Conservation (phyloP, 2,329 filamentous ascomycete species). For the Clarireedia sp. region DNA sequence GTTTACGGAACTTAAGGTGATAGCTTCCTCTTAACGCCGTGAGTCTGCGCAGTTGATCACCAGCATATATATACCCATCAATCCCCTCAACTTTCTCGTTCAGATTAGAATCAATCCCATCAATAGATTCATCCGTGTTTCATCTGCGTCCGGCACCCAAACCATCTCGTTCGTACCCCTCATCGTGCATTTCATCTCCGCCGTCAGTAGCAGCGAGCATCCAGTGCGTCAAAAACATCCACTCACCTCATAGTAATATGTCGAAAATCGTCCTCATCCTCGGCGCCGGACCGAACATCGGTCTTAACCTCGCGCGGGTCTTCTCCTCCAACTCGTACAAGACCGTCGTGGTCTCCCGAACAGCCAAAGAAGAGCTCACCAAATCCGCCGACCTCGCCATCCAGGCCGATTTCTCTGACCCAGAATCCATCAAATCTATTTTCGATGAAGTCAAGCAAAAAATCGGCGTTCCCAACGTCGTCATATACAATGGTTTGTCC, state of each 20-base stretch:
- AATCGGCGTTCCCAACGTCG: conserved; percentile 33
- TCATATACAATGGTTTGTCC: conserved; percentile 35
- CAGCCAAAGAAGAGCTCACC: conserved; percentile 20
- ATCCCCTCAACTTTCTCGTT: too few species aligned
- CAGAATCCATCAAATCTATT: conserved; percentile 12
- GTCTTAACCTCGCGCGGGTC: conserved; percentile 27
- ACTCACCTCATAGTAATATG: neutral
- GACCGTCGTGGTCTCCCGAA: conserved; percentile 33
- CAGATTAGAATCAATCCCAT: too few species aligned
- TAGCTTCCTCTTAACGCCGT: too few species aligned
- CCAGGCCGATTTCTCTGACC: conserved; percentile 31
- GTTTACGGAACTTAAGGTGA: too few species aligned
- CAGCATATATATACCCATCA: too few species aligned
- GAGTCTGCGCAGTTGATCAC: too few species aligned
- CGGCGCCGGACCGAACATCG: conserved; percentile 36
- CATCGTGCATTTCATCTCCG: too few species aligned
- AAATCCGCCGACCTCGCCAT: conserved; percentile 29
- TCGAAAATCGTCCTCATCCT: conserved; percentile 31
- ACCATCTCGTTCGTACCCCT: too few species aligned
- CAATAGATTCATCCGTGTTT: too few species aligned
- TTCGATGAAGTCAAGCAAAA: conserved; percentile 34
- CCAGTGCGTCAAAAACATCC: too few species aligned
- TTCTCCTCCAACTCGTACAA: conserved; percentile 35
- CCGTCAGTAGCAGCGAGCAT: too few species aligned
- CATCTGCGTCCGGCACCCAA: too few species aligned